Base-by-base conservation (phyloP, 2,329 filamentous ascomycete genomes). In the Fusarium graminum region DNA sequence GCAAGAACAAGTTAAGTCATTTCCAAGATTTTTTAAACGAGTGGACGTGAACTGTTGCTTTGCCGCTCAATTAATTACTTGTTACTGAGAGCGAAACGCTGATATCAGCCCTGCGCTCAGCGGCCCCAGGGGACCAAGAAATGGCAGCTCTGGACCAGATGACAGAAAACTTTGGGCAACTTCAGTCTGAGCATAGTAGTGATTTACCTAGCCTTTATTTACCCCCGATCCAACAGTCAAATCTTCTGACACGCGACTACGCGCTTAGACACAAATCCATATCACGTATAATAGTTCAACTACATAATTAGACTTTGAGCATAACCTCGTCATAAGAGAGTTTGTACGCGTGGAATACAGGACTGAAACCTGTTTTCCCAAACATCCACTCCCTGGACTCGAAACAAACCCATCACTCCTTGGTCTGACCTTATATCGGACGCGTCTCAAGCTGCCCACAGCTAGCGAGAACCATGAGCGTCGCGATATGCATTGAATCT, bases 381-480 rank as follows among this genome's bases (percentile, higher is more conserved):
- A 54, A 38, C 26, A 41, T 54, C 45, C 63, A 62, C 61, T 43
- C 39, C 34, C 46, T 43, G 51, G 50, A 46, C 60, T 52, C 64
- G 51, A 68, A 67, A 68, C 50, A 61, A 55, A 47, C 41, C 19
- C 41, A 52, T 61, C 17, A 12, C 55, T 49, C 50, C 42, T 59
- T 52, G 34, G 42, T 50, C 45, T 41, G 50, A 52, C 54, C 34
- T 45, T 45, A 40, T 38, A 65, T 61, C 61, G 65, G 59, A 60
- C 46, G 53, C 46, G 50, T 57, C 64, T 49, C 59, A 47, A 56
- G 50, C 38, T 60, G 52, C 49, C 49, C 40, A 41, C 64, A 63
- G 43, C 34, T 52, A 52, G 38, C 51, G 52, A 68, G 59, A 68
- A 42, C 45, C 59, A 65, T 7, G 28, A 60, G 46, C 65, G 46